Conservation (phyloP, 306 rosid genomes). For the Trifolium pratense region DNA sequence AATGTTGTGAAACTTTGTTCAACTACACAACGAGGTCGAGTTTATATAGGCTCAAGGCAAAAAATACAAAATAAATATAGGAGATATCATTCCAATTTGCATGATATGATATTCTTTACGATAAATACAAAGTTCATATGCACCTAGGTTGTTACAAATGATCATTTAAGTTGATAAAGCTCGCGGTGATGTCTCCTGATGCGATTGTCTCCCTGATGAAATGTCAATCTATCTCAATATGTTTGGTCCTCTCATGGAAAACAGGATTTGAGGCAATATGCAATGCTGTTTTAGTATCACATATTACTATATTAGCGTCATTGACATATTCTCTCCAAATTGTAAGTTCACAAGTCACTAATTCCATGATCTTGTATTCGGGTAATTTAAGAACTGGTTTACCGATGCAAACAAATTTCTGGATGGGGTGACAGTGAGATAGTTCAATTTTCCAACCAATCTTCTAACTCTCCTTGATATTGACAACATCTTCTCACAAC, state of each 20-base stretch:
- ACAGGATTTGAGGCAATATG: background rate
- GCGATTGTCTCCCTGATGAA: background rate
- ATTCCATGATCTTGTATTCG: background rate
- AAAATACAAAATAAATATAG: background rate
- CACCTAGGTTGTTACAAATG: background rate
- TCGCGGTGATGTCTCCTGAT: background rate
- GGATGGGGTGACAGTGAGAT: background rate
- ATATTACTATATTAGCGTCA: background rate
- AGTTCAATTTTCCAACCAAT: background rate
- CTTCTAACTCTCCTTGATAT: background rate
- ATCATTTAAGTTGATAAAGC: constrained; percentile 1
- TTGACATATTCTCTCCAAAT: background rate
- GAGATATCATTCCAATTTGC: background rate
- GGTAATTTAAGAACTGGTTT: background rate
- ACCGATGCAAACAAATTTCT: background rate
- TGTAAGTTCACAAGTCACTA: background rate
- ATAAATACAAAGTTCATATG: background rate
- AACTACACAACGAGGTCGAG: background rate
- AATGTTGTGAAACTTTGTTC: background rate
- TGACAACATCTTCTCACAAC: background rate
- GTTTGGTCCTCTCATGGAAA: background rate
- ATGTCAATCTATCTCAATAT: background rate
- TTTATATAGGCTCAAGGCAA: background rate
- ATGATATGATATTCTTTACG: background rate
- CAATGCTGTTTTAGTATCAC: background rate